Conservation (phyloP, 768 basidiomycete genomes). For the Agrocybe pediades region DNA sequence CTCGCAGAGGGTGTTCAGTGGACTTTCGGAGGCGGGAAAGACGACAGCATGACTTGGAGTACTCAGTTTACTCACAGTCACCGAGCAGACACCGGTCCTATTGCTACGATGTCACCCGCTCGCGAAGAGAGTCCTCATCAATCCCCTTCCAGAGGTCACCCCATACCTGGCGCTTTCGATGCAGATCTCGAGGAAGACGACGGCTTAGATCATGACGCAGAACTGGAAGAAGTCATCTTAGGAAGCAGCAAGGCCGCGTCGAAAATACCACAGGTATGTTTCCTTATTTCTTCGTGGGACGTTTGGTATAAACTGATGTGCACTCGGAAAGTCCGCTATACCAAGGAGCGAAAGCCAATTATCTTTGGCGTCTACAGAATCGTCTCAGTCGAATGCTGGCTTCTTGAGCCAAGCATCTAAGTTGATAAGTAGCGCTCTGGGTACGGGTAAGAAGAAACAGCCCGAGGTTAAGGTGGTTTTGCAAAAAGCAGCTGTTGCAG, state of each 20-base stretch:
- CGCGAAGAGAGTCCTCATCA: slow-evolving; percentile 10
- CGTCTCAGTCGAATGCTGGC: slow-evolving; percentile 54
- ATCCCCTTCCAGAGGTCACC: slow-evolving; percentile 1
- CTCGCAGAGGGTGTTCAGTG: slow-evolving; percentile 57
- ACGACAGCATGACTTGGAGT: slow-evolving; percentile 80
- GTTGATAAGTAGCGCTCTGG: slow-evolving; percentile 65
- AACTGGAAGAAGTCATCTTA: slow-evolving; percentile 34
- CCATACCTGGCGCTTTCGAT: slow-evolving; percentile 33
- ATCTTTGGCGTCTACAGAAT: slow-evolving; percentile 52
- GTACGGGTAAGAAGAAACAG: slow-evolving; percentile 70
- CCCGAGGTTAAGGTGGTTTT: slow-evolving; percentile 77
- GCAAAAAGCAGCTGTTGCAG: slow-evolving; percentile 78
- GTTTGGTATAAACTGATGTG: slow-evolving; percentile 9
- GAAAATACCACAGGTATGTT: slow-evolving; percentile 43
- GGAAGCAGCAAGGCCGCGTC: slow-evolving; percentile 38
- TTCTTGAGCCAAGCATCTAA: slow-evolving; percentile 74
- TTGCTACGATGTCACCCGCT: slow-evolving; percentile 18
- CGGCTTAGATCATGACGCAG: slow-evolving; percentile 21
- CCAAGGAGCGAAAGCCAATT: slow-evolving; percentile 53
- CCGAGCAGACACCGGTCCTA: slow-evolving; percentile 38
- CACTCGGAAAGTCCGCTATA: slow-evolving; percentile 20
- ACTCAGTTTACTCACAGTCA: slow-evolving; percentile 65
- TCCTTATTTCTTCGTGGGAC: slow-evolving; percentile 1
- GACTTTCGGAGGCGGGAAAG: slow-evolving; percentile 60
- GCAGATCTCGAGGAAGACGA: slow-evolving; percentile 47